These are phyloP conservation scores for Fusarium denticulatum DNA, from an alignment of 2,329 filamentous ascomycete species.

Conservation along the genomic window DNA sequence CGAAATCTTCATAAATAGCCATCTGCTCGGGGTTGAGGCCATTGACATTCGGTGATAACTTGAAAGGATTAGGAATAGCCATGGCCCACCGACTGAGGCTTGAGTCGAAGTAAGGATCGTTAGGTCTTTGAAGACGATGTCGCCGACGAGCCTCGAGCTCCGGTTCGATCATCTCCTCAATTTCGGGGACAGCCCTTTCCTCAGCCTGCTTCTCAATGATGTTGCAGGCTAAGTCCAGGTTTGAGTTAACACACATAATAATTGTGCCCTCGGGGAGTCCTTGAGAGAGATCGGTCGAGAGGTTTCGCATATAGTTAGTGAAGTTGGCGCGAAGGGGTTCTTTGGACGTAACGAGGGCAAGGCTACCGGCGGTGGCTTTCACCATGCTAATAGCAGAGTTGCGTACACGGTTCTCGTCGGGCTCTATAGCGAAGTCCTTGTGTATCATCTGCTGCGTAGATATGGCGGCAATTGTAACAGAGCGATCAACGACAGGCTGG, in stretches of 20 bases:
- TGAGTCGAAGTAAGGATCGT: conserved; percentile 85
- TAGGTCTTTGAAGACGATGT: conserved; percentile 78
- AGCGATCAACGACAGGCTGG: conserved; percentile 94
- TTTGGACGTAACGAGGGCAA: conserved; percentile 97
- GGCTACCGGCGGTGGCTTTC: conserved; percentile 89
- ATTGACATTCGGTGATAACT: conserved; percentile 73
- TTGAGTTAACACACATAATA: conserved; percentile 98
- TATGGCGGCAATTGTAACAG: conserved; percentile 96
- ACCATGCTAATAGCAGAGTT: conserved; percentile 93
- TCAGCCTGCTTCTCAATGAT: conserved; percentile 97
- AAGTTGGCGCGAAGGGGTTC: conserved; percentile 96
- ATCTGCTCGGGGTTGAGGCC: conserved; percentile 92
- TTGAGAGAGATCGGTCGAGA: conserved; percentile 76
- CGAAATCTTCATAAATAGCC: conserved; percentile 97
- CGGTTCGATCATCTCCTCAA: conserved; percentile 89
- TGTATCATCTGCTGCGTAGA: conserved; percentile 94
- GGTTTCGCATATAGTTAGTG: conserved; percentile 88
- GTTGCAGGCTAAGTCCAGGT: conserved; percentile 90
- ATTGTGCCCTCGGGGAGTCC: conserved; percentile 94
- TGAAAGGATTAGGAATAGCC: conserved; percentile 93
- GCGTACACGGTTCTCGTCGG: conserved; percentile 86
- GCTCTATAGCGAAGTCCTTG: conserved; percentile 95
- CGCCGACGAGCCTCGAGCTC: conserved; percentile 81
- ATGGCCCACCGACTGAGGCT: conserved; percentile 89
- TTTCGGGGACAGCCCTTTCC: conserved; percentile 90